Percentiles rank a stretch among this genome's conserved stretches.
Conservation (phyloP, 2,329 filamentous ascomycete genomes). For the Fusarium verticillioides region DNA sequence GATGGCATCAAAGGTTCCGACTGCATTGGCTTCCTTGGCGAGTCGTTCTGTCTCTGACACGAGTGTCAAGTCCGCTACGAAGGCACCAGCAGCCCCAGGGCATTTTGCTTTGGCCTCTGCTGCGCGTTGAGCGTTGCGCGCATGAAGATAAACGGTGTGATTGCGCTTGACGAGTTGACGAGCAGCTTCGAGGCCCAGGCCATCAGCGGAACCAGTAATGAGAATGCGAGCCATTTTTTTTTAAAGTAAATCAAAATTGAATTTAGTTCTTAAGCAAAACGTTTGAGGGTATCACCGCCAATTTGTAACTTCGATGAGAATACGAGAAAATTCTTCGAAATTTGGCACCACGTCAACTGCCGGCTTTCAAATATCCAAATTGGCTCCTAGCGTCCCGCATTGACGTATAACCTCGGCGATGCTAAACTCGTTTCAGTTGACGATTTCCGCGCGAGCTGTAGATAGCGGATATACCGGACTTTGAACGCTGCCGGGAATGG, state of each 20-base stretch:
- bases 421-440: background rate
- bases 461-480: background rate
- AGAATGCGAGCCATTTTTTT: conserved; percentile 37
- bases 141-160: conserved; percentile 40
- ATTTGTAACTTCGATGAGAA: background rate
- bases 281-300: fast-evolving
- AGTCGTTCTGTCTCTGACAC: conserved; percentile 28
- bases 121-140: conserved; percentile 31
- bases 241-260: fast-evolving
- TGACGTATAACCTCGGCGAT: background rate
- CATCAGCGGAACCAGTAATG: conserved; percentile 41
- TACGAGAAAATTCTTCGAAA: background rate
- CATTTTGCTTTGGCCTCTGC: conserved; percentile 21
- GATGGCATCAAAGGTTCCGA: conserved; percentile 36
- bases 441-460: background rate
- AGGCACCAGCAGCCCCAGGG: conserved; percentile 25
- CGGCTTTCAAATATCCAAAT: background rate
- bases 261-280: fast-evolving
- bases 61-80: conserved; percentile 30
- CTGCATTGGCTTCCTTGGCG: conserved; percentile 32
- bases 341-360: background rate
- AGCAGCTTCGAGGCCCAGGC: conserved; percentile 38
- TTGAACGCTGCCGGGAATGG: background rate
- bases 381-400: background rate
- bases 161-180: conserved; percentile 37